A percentile compares a stretch with the other conserved stretches of the same genome.
These are phyloP conservation scores for Crepidotus variabilis DNA, from an alignment of 768 basidiomycete genomes.

Conservation along the genomic window DNA sequence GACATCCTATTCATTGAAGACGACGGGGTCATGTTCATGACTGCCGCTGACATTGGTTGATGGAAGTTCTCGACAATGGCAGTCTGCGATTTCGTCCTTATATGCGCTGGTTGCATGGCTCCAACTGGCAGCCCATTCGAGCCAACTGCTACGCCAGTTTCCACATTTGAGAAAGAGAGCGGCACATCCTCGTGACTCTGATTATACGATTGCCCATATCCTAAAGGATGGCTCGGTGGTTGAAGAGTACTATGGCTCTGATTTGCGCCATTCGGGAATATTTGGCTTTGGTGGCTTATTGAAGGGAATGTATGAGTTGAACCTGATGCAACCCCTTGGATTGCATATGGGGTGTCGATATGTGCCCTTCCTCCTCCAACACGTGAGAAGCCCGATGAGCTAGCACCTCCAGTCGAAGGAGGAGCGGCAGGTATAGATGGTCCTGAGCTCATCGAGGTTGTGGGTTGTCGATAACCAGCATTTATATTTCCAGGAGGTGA, in stretches of 20 bases:
- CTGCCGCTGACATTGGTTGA: constrained; percentile 3
- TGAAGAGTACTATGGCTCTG: constrained; percentile 15
- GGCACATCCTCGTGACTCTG: constrained; percentile 12
- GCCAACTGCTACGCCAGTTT: constrained; percentile 11
- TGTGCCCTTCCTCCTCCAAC: constrained; percentile 87
- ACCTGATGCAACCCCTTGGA: constrained; percentile 31
- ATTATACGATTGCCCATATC: constrained; percentile 5
- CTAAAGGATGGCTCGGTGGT: constrained; percentile 9
- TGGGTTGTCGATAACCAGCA: constrained; percentile 9
- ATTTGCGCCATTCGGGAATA: constrained; percentile 12
- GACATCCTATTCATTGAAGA: constrained; percentile 8
- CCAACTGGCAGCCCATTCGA: constrained; percentile 45
- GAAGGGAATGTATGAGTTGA: constrained; percentile 70
- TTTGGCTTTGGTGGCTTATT: constrained; percentile 40
- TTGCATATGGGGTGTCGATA: constrained; percentile 82
- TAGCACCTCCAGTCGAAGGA: too few species aligned
- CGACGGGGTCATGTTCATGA: constrained; percentile 6
- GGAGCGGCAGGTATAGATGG: too few species aligned
- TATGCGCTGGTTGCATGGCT: constrained; percentile 62
- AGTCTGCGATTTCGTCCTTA: constrained; percentile 77
- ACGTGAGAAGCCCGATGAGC: constrained; percentile 67
- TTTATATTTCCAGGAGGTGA: constrained; percentile 11
- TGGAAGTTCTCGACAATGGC: constrained; percentile 71
- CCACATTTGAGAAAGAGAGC: constrained; percentile 17
- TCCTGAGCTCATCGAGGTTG: constrained; percentile 7